phyloP scores from a whole-genome alignment of 441 rosid genomes.

The Croton laevigatus region DNA sequence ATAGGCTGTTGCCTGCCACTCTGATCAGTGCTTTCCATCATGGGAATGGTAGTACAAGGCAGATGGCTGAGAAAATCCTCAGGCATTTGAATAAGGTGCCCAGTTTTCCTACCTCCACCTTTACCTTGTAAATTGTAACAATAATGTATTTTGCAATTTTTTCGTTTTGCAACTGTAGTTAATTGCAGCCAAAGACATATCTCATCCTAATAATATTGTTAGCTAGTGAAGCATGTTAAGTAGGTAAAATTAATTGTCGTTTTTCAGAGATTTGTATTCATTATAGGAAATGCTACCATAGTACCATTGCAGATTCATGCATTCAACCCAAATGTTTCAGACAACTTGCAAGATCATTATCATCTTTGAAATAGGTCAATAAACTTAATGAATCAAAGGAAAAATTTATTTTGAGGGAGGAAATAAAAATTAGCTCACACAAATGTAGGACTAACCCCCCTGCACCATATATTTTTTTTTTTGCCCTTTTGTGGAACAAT shows the following conservation, averaged over 20 bases:
- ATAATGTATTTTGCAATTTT: too few relatives aligned
- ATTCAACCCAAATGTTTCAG: background rate
- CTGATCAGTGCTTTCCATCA: constrained; percentile 77
- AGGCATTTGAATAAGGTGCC: constrained; percentile 79
- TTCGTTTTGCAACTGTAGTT: background rate
- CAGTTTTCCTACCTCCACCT: constrained; percentile 34
- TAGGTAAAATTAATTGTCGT: background rate
- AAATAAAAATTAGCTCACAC: background rate
- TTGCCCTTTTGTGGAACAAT: background rate
- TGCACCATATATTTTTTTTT: background rate
- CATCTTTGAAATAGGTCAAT: background rate
- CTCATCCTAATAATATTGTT: background rate
- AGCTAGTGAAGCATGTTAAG: background rate
- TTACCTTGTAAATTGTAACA: constrained; percentile 24
- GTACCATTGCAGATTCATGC: background rate
- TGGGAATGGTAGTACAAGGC: constrained; percentile 69
- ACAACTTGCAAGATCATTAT: background rate
- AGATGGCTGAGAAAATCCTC: constrained; percentile 81
- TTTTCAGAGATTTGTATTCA: background rate
- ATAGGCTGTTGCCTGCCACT: constrained; percentile 60
- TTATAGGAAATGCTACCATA: background rate
- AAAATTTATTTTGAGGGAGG: background rate
- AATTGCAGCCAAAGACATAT: background rate
- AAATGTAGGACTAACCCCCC: background rate
- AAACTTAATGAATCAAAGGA: background rate